Conservation (phyloP, 345 rosid genomes). For the Hibiscus mutabilis region DNA sequence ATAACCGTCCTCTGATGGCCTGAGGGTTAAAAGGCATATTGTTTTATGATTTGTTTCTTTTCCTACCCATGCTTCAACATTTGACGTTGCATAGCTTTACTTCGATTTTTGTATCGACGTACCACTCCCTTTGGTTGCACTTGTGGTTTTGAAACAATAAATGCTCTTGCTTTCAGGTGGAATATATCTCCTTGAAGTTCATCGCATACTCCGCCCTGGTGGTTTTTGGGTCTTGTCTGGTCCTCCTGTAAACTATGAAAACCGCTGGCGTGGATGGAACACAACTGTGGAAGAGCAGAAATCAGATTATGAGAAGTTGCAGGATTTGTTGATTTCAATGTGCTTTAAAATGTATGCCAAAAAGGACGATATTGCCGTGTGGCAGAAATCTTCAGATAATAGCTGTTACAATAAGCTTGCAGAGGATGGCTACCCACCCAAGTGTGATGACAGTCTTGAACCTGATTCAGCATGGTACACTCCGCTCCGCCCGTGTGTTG, state of each 20-base stretch:
- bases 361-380: constrained; percentile 90
- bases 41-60: neutral
- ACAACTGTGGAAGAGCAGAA: constrained; percentile 89
- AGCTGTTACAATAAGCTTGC: constrained; percentile 64
- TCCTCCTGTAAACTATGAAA: constrained; percentile 90
- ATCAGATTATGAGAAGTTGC: constrained; percentile 75
- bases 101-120: neutral
- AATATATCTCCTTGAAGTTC: constrained; percentile 80
- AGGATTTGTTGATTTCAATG: constrained; percentile 72
- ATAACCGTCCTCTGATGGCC: neutral
- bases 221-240: constrained; percentile 99
- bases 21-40: neutral
- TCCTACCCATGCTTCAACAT: too few relatives aligned
- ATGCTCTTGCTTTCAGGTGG: constrained; percentile 59
- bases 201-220: constrained; percentile 93
- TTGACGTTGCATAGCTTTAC: too few relatives aligned
- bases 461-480: constrained; percentile 98
- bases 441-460: constrained; percentile 95
- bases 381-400: constrained; percentile 75
- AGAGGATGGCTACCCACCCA: constrained; percentile 67
- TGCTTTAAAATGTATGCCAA: constrained; percentile 85
- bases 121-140: neutral
- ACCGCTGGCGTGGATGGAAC: constrained; percentile 96
- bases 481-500: constrained; percentile 82
- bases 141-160: constrained; percentile 8